Percentiles rank a stretch among this genome's conserved stretches.
Evolutionary conservation across 2,329 filamentous ascomycete genomes (phyloP).

Genomic region (Sarocladiaceae sp.): DNA sequence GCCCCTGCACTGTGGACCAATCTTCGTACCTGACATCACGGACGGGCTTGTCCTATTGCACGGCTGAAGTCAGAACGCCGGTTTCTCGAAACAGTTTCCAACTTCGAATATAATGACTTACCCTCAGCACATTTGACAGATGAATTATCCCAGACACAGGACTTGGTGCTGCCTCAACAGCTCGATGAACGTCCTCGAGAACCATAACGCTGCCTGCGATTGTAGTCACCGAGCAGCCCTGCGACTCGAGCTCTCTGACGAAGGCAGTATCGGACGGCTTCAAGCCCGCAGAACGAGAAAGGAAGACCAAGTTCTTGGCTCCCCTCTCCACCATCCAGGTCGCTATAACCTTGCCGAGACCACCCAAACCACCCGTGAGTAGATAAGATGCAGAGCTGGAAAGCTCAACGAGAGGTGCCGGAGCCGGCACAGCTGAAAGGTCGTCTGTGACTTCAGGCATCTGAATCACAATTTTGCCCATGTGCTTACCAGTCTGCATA

Average conservation of each 20-base stretch:
- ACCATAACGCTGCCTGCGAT: slow-evolving; percentile 28
- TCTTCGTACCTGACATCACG: slow-evolving; percentile 30
- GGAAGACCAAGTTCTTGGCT: slow-evolving; percentile 41
- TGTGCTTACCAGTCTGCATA: slow-evolving; percentile 18
- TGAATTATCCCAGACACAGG: slow-evolving; percentile 37
- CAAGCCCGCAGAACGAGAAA: slow-evolving; percentile 38
- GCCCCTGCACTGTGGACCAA: slow-evolving; percentile 20
- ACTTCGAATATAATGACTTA: background rate
- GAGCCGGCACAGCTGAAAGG: background rate
- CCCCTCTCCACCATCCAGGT: slow-evolving; percentile 45
- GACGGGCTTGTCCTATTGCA: slow-evolving; percentile 13
- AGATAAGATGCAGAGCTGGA: slow-evolving; percentile 22
- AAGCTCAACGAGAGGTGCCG: background rate
- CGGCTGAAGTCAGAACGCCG: background rate
- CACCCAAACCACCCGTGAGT: slow-evolving; percentile 27
- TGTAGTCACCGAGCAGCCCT: slow-evolving; percentile 21
- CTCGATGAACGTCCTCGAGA: slow-evolving; percentile 21
- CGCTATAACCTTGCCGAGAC: slow-evolving; percentile 31
- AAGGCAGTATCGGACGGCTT: slow-evolving; percentile 13
- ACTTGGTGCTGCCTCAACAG: slow-evolving; percentile 15
- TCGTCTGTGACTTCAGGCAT: slow-evolving; percentile 12
- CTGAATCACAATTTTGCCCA: slow-evolving; percentile 15
- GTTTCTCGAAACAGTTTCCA: background rate
- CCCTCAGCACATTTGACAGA: slow-evolving; percentile 30
- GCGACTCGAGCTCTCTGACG: slow-evolving; percentile 18